Evolutionary conservation across 2,329 filamentous ascomycete species (phyloP).

Genomic region (Colletotrichum sp.): DNA sequence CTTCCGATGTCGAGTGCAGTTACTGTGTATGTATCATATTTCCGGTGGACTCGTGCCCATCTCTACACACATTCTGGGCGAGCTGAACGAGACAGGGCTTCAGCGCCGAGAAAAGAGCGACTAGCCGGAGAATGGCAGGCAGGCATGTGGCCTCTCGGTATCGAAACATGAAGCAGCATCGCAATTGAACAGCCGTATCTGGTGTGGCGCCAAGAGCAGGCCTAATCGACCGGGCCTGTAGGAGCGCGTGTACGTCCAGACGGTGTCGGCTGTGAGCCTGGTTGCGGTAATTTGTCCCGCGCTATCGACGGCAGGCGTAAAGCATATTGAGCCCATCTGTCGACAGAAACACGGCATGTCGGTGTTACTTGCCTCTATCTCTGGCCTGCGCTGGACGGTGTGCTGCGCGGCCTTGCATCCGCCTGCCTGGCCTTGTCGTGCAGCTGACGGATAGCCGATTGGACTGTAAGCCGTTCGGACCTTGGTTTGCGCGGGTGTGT

Average conservation of each 20-base stretch:
- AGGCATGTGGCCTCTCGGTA: conserved; percentile 3
- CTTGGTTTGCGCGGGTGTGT: conserved; percentile 4
- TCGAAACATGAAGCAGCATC: neutral
- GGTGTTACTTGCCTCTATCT: neutral
- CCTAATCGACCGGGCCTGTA: neutral
- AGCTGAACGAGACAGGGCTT: neutral
- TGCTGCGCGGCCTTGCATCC: neutral
- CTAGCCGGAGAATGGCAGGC: neutral
- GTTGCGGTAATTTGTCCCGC: conserved; percentile 22
- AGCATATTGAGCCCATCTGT: neutral
- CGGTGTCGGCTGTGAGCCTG: conserved; percentile 14
- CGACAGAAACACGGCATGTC: neutral
- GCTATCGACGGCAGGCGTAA: conserved; percentile 13
- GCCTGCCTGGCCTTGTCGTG: neutral
- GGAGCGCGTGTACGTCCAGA: conserved; percentile 5
- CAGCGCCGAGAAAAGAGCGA: neutral
- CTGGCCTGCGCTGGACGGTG: neutral
- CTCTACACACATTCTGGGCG: neutral
- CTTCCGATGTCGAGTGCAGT: neutral
- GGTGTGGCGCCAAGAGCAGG: conserved; percentile 14
- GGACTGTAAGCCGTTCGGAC: neutral
- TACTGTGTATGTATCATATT: neutral
- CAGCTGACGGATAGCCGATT: neutral
- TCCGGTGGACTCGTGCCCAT: neutral
- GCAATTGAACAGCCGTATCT: conserved; percentile 3